Conservation (phyloP, 306 rosid genomes). For the Cicer bijugum region DNA sequence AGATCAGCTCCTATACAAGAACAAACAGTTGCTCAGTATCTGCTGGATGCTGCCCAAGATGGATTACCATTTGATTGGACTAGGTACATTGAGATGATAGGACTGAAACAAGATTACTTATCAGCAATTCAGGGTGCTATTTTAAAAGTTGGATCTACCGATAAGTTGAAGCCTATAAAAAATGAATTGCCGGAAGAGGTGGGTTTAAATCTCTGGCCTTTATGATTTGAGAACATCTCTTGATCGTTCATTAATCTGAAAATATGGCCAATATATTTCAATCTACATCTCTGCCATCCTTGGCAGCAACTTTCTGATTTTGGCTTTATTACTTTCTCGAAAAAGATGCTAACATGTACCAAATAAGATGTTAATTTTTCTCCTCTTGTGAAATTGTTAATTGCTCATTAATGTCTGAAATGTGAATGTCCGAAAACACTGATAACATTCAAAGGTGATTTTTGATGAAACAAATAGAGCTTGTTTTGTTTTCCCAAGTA, state of each 20-base stretch:
- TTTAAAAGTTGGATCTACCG: conserved; percentile 72
- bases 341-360: too few species aligned
- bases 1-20: conserved; percentile 87
- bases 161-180: conserved; percentile 87
- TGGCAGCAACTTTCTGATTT: conserved; percentile 3
- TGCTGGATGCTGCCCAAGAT: conserved; percentile 77
- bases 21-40: conserved; percentile 71
- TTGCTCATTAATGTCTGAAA: conserved; percentile 13
- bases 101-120: conserved; percentile 54
- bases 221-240: conserved; percentile 16
- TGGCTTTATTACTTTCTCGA: not conserved
- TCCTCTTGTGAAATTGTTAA: too few species aligned
- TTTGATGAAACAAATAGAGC: conserved; percentile 19
- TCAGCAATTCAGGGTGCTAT: conserved; percentile 66
- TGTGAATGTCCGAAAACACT: conserved; percentile 14
- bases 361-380: too few species aligned
- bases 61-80: conserved; percentile 78
- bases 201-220: conserved; percentile 49
- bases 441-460: not conserved
- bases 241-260: conserved; percentile 18
- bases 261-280: not conserved
- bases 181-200: conserved; percentile 81
- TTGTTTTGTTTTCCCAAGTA: too few species aligned
- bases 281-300: not conserved
- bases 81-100: conserved; percentile 62